These are phyloP conservation scores for Xylariaceae sp. DNA, from an alignment of 2,329 filamentous ascomycete genomes.

Conservation along the genomic window DNA sequence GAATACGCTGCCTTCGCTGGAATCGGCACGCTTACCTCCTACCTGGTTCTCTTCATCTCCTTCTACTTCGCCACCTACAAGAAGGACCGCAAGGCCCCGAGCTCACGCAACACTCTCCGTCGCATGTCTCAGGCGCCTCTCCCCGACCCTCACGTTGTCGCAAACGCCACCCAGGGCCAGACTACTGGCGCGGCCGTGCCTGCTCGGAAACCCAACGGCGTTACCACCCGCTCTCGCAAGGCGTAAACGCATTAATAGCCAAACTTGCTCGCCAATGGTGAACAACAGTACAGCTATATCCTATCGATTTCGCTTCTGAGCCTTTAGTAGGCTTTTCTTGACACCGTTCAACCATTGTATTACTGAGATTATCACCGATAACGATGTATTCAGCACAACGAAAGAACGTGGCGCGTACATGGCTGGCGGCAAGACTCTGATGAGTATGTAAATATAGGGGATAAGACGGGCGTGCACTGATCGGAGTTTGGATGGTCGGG, in stretches of 20 bases:
- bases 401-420: constrained; percentile 18
- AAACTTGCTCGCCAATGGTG: constrained; percentile 6
- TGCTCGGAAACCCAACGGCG: constrained; percentile 53
- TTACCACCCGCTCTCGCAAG: constrained; percentile 64
- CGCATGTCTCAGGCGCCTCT: constrained; percentile 62
- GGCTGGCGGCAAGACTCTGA: constrained; percentile 17
- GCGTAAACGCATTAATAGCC: constrained; percentile 48
- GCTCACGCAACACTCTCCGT: constrained; percentile 71
- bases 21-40: constrained; percentile 87
- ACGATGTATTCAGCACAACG: constrained; percentile 23
- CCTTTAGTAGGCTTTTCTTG: constrained; percentile 11
- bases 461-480: constrained; percentile 21
- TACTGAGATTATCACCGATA: constrained; percentile 29
- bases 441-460: constrained; percentile 26
- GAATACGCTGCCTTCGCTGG: constrained; percentile 93
- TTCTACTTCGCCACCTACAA: constrained; percentile 98
- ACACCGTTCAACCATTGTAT: constrained; percentile 29
- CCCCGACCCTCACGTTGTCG: constrained; percentile 75
- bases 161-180: constrained; percentile 52
- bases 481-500: constrained; percentile 26
- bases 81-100: constrained; percentile 73
- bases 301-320: constrained; percentile 7
- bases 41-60: constrained; percentile 96
- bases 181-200: constrained; percentile 47
- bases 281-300: constrained; percentile 1